These are phyloP conservation scores for Amylostereum chailletii DNA, from an alignment of 1,284 basidiomycete species.

Conservation along the genomic window DNA sequence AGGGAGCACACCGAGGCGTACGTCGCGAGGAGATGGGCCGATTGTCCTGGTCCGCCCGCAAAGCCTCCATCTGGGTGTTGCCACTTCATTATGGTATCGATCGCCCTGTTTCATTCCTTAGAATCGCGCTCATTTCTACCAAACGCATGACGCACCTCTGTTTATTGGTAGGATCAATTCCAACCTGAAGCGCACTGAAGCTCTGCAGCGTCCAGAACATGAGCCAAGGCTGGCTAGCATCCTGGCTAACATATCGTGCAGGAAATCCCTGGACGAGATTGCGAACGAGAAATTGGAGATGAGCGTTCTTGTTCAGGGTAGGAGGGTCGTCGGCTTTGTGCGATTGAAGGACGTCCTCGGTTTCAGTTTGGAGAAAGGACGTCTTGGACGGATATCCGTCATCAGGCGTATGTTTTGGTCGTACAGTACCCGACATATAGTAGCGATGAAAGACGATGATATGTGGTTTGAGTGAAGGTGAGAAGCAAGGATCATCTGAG, in stretches of 20 bases:
- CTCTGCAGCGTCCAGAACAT: slow-evolving; percentile 86
- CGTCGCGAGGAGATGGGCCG: slow-evolving; percentile 83
- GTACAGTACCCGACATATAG: no score
- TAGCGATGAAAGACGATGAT: no score
- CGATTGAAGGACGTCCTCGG: slow-evolving; percentile 52
- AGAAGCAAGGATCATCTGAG: no score
- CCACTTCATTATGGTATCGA: slow-evolving; percentile 69
- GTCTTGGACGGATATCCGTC: slow-evolving; percentile 62
- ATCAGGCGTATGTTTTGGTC: slow-evolving; percentile 24
- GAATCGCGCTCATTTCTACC: background rate
- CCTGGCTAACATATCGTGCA: slow-evolving; percentile 67
- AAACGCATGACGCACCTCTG: slow-evolving; percentile 46
- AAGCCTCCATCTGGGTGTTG: slow-evolving; percentile 86
- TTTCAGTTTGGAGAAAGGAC: slow-evolving; percentile 55
- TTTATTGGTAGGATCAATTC: slow-evolving; percentile 66
- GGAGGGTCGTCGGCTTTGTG: slow-evolving; percentile 28
- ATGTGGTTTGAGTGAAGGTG: no score
- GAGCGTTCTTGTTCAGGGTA: slow-evolving; percentile 45
- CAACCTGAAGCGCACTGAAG: slow-evolving; percentile 70
- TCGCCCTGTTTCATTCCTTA: slow-evolving; percentile 37
- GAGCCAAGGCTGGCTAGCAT: slow-evolving; percentile 90
- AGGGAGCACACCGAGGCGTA: slow-evolving; percentile 85
- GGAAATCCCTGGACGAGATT: slow-evolving; percentile 74
- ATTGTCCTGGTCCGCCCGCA: slow-evolving; percentile 84
- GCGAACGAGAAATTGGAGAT: slow-evolving; percentile 62